Conservation (phyloP, 345 rosid species). For the Eucalyptus polyanthemos region DNA sequence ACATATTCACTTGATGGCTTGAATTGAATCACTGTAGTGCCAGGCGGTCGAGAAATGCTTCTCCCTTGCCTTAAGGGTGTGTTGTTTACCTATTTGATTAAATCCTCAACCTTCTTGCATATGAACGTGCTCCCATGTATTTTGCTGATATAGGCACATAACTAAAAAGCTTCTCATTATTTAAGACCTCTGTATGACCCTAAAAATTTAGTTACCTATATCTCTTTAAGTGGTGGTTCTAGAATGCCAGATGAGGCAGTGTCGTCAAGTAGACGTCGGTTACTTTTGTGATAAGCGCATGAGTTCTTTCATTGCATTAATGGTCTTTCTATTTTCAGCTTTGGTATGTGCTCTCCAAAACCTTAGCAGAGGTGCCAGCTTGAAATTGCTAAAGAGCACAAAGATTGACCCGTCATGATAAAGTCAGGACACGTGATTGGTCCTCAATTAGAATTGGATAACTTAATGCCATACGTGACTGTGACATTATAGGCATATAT, state of each 20-base stretch:
- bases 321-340: background rate
- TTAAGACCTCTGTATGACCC: background rate
- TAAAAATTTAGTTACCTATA: background rate
- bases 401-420: slow-evolving; percentile 14
- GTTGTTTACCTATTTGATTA: background rate
- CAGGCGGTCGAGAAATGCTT: background rate
- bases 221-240: background rate
- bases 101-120: background rate
- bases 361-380: slow-evolving; percentile 30
- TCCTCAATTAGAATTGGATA: slow-evolving; percentile 9
- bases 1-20: background rate
- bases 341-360: slow-evolving; percentile 26
- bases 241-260: background rate
- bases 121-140: background rate
- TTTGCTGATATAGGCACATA: background rate
- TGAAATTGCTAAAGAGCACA: slow-evolving; percentile 22
- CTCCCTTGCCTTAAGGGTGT: background rate
- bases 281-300: background rate
- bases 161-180: background rate
- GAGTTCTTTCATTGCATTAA: background rate
- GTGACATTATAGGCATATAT: background rate
- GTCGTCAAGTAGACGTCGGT: background rate
- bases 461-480: background rate
- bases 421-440: slow-evolving; percentile 24
- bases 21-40: background rate